phyloP scores from a whole-genome alignment of 2,329 filamentous ascomycete species.

The Pseudogymnoascus sp. region DNA sequence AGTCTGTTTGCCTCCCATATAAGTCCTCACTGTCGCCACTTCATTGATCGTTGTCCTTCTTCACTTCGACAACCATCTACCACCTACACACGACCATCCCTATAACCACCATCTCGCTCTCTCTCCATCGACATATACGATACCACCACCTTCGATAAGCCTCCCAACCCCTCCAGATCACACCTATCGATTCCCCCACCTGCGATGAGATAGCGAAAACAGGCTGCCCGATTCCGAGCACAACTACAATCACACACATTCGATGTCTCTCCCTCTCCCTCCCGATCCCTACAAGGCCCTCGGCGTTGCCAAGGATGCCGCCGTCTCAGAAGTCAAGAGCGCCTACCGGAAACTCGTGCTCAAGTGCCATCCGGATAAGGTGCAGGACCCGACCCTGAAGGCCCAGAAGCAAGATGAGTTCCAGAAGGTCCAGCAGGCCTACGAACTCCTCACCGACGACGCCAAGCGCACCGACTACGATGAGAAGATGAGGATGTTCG shows the following conservation, averaged over 20 bases:
- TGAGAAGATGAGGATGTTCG: constrained; percentile 59
- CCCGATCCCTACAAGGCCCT: constrained; percentile 72
- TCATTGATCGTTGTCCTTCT: neutral
- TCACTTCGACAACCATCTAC: constrained; percentile 1
- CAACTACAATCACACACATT: neutral
- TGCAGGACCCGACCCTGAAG: constrained; percentile 61
- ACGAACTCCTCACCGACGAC: constrained; percentile 81
- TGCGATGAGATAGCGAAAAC: constrained; percentile 1
- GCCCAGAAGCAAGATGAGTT: constrained; percentile 78
- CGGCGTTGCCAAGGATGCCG: constrained; percentile 65
- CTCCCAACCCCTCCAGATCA: neutral
- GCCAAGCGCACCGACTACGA: constrained; percentile 68
- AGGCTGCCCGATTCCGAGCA: constrained; percentile 1
- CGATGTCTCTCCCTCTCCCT: constrained; percentile 22
- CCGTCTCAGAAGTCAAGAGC: constrained; percentile 63
- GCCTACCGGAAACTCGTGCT: constrained; percentile 81
- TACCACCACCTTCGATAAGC: neutral
- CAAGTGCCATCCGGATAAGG: constrained; percentile 86
- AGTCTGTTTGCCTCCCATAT: constrained; percentile 8
- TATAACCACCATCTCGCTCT: neutral
- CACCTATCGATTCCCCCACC: neutral
- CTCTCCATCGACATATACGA: neutral
- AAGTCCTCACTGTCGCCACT: neutral
- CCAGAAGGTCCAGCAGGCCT: constrained; percentile 85
- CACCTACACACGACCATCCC: neutral